A percentile compares a stretch with the other conserved stretches of the same genome.
Conservation (phyloP, 148 eudicot species). For the Vaccinium darrowii region DNA sequence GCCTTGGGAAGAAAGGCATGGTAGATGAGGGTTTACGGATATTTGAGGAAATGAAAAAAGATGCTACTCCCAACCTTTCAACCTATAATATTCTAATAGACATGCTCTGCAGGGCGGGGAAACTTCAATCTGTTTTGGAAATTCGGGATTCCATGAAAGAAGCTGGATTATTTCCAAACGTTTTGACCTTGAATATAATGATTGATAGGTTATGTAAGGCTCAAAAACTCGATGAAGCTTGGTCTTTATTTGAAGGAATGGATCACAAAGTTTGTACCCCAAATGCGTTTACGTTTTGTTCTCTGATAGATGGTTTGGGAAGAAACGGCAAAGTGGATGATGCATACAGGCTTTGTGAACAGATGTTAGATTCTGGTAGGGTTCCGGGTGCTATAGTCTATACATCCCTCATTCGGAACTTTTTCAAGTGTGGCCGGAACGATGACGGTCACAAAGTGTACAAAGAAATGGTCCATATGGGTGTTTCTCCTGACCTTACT, state of each 20-base stretch:
- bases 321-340: conserved; percentile 78
- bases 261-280: conserved; percentile 78
- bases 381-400: conserved; percentile 68
- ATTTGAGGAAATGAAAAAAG: conserved; percentile 5
- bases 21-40: conserved; percentile 5
- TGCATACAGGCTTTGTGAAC: conserved; percentile 77
- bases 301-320: conserved; percentile 87
- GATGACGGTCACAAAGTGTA: conserved; percentile 89
- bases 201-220: conserved; percentile 79
- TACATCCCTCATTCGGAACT: conserved; percentile 79
- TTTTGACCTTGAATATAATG: conserved; percentile 56
- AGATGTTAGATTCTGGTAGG: conserved; percentile 72
- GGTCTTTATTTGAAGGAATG: conserved; percentile 66
- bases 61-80: conserved; percentile 4
- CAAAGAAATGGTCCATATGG: conserved; percentile 81
- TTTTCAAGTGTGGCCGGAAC: conserved; percentile 67
- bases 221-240: conserved; percentile 73
- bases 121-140: conserved; percentile 4
- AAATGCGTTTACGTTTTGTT: conserved; percentile 68
- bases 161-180: conserved; percentile 4
- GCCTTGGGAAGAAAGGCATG: neutral
- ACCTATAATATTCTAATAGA: conserved; percentile 6
- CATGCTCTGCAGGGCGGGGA: conserved; percentile 6
- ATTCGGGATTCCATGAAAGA: conserved; percentile 4
- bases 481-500: conserved; percentile 68